Evolutionary conservation across 139 green algal genomes (phyloP), one percentile per base, ranked within the genome.

Genomic region (Tetradesmus lagerheimii): DNA sequence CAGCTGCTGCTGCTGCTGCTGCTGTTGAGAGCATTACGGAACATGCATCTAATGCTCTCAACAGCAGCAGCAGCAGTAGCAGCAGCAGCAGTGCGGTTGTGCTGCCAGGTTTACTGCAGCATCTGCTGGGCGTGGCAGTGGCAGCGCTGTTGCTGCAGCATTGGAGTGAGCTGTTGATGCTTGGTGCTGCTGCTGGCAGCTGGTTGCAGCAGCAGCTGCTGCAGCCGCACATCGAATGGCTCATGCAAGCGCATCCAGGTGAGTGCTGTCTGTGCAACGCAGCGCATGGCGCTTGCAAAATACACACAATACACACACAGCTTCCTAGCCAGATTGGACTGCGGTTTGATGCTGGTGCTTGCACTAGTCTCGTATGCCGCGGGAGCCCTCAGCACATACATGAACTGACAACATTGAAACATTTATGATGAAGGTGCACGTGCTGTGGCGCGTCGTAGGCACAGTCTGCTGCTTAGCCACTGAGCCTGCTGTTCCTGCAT

Each of bases 141-240:
- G 87, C 87, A 25, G 57, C 45, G 15, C 14, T 41, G 57, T 39
- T 91, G 53, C 12, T 87, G 37, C 29, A 16, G 29, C 29, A 80
- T 27, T 45, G 41, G 39, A 16, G 41, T 0, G 20, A 50, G 50
- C 39, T 91, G 78, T 50, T 81, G 53, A 11, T 25, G 9, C 25
- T 2, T 29, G 53, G 23, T 23, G 50, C 34, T 34, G 45, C 31
- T n/a, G 75, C 23, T 20, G 86, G 74, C 0, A 2, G 27, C 15
- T 79, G 78, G 74, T 34, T 85, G 77, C 79, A 80, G 76, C 29
- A 66, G 62, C 29, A 79, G 29, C 31, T 80, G 12, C 45, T 87
- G n/a, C 77, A 71, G 87, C 78, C 57, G 27, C 78, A 91, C 57
- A 87, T 86, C 34, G 38, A 87, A 2, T 91, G 87, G 87, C 78